Conservation (phyloP, 2,329 filamentous ascomycete genomes). For the Paecilomyces fulvus region DNA sequence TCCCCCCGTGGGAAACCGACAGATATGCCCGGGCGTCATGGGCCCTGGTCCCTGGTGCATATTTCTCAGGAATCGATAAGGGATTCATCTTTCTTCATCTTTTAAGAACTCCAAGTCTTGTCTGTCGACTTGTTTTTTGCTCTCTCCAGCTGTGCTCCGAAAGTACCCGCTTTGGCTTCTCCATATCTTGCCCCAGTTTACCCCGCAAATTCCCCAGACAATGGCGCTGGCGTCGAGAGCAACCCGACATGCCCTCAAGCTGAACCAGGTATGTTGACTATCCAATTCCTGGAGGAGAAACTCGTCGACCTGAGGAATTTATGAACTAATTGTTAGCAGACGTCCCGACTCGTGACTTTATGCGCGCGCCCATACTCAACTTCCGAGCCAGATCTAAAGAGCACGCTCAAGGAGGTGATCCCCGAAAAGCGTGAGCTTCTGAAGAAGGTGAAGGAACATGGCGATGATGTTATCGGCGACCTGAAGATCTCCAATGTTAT, state of each 20-base stretch:
- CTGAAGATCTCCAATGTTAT: conserved; percentile 91
- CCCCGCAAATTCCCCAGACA: conserved; percentile 4
- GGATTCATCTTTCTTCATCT: not conserved
- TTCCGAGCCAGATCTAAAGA: conserved; percentile 81
- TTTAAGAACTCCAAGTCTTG: not conserved
- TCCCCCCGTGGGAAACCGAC: not conserved
- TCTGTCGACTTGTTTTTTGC: not conserved
- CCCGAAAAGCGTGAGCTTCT: conserved; percentile 88
- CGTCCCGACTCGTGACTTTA: conserved; percentile 10
- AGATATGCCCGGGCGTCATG: not conserved
- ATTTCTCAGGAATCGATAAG: not conserved
- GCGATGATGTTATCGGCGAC: conserved; percentile 75
- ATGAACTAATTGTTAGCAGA: conserved; percentile 1
- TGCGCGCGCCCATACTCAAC: conserved; percentile 42
- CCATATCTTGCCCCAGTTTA: conserved; percentile 2
- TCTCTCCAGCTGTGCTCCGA: conserved; percentile 4
- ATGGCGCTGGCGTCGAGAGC: conserved; percentile 30
- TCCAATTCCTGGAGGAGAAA: not conserved
- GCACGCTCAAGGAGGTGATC: conserved; percentile 72
- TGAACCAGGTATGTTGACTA: conserved; percentile 25
- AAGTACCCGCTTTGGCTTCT: conserved; percentile 3
- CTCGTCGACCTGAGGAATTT: not conserved
- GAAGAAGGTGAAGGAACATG: conserved; percentile 84
- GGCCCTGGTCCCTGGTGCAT: not conserved
- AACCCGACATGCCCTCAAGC: conserved; percentile 28